Evolutionary conservation across 371 early-diverging fungal genomes (phyloP).

Genomic region (Encephalitozoon intestinalis): DNA sequence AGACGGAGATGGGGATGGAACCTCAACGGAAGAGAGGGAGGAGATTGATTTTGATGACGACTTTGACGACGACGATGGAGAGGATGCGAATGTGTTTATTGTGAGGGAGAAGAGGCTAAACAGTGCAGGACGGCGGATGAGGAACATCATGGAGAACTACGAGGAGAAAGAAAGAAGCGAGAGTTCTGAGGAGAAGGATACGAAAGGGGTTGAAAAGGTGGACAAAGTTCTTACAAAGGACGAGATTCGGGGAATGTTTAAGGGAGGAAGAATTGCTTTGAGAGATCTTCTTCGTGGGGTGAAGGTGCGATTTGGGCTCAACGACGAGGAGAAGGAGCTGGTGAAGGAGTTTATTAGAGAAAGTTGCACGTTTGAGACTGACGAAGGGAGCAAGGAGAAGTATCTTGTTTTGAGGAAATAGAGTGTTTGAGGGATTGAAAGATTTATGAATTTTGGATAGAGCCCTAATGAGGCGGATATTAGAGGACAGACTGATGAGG

Average conservation of each 20-base stretch:
- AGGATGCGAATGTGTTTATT: conserved; percentile 37
- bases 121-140: conserved; percentile 47
- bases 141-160: conserved; percentile 52
- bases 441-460: not conserved
- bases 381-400: conserved; percentile 40
- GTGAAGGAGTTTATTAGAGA: conserved; percentile 49
- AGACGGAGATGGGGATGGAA: conserved; percentile 2
- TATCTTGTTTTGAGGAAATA: conserved; percentile 41
- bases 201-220: not conserved
- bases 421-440: not conserved
- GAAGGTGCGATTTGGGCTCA: conserved; percentile 34
- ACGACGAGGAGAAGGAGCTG: conserved; percentile 39
- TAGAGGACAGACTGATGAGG: conserved; percentile 3
- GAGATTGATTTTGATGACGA: conserved; percentile 59
- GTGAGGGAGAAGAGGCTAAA: conserved; percentile 43
- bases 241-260: conserved; percentile 21
- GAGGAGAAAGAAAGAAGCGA: conserved; percentile 23
- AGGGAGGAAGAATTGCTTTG: conserved; percentile 4
- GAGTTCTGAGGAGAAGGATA: not conserved
- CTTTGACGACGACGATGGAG: conserved; percentile 61
- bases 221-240: conserved; percentile 19
- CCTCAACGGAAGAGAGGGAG: conserved; percentile 39
- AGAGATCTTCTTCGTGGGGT: conserved; percentile 41
- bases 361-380: conserved; percentile 34
- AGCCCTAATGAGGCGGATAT: not conserved